Conservation (phyloP, 331 rosid species). For the Malus hybrid region DNA sequence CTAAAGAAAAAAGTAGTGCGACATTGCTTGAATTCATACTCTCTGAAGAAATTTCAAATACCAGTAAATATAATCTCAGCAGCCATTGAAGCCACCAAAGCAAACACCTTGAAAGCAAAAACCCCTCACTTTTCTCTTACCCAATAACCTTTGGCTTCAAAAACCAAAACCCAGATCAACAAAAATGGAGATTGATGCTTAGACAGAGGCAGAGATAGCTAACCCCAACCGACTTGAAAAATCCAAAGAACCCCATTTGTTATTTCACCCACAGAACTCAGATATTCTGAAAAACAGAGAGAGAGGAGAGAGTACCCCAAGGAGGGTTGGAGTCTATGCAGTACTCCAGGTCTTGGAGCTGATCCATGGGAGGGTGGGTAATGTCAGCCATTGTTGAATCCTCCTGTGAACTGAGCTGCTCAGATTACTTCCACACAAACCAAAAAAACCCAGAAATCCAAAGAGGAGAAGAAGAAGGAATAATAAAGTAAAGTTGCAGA, state of each 20-base stretch:
- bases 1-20: background rate
- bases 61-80: background rate
- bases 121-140: background rate
- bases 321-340: conserved; percentile 99
- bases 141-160: background rate
- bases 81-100: background rate
- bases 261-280: background rate
- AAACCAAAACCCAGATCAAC: background rate
- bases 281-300: background rate
- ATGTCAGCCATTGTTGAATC: conserved; percentile 80
- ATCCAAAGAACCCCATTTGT: conserved; percentile 6
- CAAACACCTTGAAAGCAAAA: background rate
- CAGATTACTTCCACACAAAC: conserved; percentile 5
- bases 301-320: conserved; percentile 51
- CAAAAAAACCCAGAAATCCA: conserved; percentile 17
- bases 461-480: conserved; percentile 15
- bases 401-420: conserved; percentile 14
- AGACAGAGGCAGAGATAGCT: background rate
- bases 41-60: background rate
- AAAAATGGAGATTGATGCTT: background rate
- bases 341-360: conserved; percentile 96
- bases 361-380: conserved; percentile 95
- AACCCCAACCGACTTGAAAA: background rate
- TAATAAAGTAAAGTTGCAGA: conserved; percentile 7
- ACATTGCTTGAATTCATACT: conserved; percentile 9